Base-by-base conservation (phyloP, 805 yeast genomes). In the Candida sonorensis region DNA sequence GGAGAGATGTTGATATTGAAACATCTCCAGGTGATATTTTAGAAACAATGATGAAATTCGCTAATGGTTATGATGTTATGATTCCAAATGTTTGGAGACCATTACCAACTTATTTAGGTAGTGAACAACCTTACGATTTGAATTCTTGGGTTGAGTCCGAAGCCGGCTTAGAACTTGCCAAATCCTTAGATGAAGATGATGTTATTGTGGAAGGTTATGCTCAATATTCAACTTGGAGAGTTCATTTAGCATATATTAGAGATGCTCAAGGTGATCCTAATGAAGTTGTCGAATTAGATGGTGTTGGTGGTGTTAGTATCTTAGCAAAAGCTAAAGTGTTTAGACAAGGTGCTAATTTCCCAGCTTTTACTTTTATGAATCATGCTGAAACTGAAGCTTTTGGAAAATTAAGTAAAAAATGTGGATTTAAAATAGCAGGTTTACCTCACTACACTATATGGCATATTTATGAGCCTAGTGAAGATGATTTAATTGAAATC, bases 41-140 rank as follows among this genome's bases (percentile, higher is more conserved):
- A 39, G 77, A 83, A 55, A 78, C 72, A 48, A 62, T 83, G 59
- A 82, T 83, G 90, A 67, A 70, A 41, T 66, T 64, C 40, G 40
- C 51, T 17, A 63, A 58, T 34, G 70, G 72, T 42, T 78, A 67
- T 50, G 94, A 83, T 50, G 81, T 83, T 11, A 66, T 83, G 55
- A 78, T 81, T 24, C 94, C 86, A 18, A 86, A 92, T 51, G 96
- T 92, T 21, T 92, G 98, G 98, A 71, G 98, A 47, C 98, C 97
- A 2, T 67, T 92, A 40, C 98, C 98, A 3, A 81, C 78, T 28
- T 92, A 88, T 60, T 70, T 92, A 41, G 94, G 92, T 13, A 74
- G 75, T 42, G 94, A 84, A 53, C 98, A 92, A 59, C 87, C 97
- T 1, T 92, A 92, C 56, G 98, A 92, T 59, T 72, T 92, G 52